Percentiles rank a stretch among this genome's conserved stretches.
Evolutionary conservation across 148 eudicot genomes (phyloP).

Genomic region (Camellia japonica): DNA sequence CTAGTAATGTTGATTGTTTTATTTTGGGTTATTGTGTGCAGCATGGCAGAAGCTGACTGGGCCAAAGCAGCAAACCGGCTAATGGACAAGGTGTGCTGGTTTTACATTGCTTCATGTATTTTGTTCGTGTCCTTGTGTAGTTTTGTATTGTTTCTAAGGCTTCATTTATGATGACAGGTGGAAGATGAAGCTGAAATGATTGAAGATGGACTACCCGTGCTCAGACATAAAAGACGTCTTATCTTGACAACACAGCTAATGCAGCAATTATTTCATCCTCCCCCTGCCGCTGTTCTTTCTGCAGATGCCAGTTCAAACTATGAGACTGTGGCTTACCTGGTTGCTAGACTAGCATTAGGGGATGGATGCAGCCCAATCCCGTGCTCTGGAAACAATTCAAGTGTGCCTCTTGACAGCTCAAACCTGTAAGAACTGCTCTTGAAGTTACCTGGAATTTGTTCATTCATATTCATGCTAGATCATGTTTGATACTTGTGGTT

Average conservation of each 20-base stretch:
- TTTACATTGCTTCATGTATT: neutral
- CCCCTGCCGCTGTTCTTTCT: constrained; percentile 51
- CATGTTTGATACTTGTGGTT: neutral
- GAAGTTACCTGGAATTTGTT: constrained; percentile 5
- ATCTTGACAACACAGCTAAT: constrained; percentile 70
- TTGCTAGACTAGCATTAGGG: constrained; percentile 65
- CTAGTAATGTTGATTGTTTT: neutral
- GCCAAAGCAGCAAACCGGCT: constrained; percentile 50
- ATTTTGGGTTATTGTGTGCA: constrained; percentile 35
- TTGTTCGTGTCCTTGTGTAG: neutral
- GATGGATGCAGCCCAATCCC: constrained; percentile 63
- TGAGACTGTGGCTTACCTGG: constrained; percentile 51
- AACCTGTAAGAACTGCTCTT: constrained; percentile 47
- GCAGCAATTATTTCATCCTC: constrained; percentile 78
- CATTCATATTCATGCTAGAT: neutral
- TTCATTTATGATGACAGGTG: constrained; percentile 44
- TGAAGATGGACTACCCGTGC: constrained; percentile 47
- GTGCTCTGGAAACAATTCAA: constrained; percentile 29
- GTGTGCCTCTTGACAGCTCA: constrained; percentile 24
- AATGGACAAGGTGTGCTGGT: constrained; percentile 58
- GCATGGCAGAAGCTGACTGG: constrained; percentile 72
- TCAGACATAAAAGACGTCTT: constrained; percentile 72
- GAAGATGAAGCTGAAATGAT: constrained; percentile 47
- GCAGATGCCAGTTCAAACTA: constrained; percentile 51
- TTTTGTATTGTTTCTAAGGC: neutral